Evolutionary conservation across 768 basidiomycete species (phyloP), one percentile per base, ranked within the genome.

Genomic region (Gautieria morchelliformis): DNA sequence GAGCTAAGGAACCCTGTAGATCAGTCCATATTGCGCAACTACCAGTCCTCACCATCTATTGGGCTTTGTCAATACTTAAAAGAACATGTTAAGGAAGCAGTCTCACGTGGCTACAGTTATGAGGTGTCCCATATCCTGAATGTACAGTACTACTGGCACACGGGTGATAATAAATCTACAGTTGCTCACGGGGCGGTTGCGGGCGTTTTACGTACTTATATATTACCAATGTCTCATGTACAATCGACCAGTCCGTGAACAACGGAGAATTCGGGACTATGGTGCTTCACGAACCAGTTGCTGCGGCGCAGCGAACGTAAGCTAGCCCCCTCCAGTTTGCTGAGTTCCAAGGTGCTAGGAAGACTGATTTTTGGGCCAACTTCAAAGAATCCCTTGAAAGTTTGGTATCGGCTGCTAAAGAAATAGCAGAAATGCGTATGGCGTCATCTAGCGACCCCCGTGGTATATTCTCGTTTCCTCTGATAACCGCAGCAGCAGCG

Each of bases 51-150:
- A 56, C 49, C 55, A 54, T 41, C 56, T 59, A 42, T 69, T 71
- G 53, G 39, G 53, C 14, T 33, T 48, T 41, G 40, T 63, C 24
- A 39, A 52, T 20, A 17, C 22, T 30, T 14, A n/a, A 56, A 22
- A 24, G 35, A 37, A 37, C 35, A 9, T 3, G 35, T 37, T 32
- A 5, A 24, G 32, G 56, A 39, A 42, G 52, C 37, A 30, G 27
- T 27, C 12, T 19, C 22, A 93, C 90, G 90, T 92, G 70, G 91
- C 91, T 58, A 93, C 72, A 33, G 91, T 93, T 56, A 93, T 89
- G 35, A 91, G 75, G 65, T 93, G 90, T 1, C 89, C 89, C 88
- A 91, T 89, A 37, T 37, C 27, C 27, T 27, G 27, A 27, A 27
- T 5, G 27, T 27, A 27, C 27, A 27, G 5, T 27, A 27, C 27